Base-by-base conservation (phyloP, 2,329 filamentous ascomycete genomes). In the Colletotrichum higginsianum region DNA sequence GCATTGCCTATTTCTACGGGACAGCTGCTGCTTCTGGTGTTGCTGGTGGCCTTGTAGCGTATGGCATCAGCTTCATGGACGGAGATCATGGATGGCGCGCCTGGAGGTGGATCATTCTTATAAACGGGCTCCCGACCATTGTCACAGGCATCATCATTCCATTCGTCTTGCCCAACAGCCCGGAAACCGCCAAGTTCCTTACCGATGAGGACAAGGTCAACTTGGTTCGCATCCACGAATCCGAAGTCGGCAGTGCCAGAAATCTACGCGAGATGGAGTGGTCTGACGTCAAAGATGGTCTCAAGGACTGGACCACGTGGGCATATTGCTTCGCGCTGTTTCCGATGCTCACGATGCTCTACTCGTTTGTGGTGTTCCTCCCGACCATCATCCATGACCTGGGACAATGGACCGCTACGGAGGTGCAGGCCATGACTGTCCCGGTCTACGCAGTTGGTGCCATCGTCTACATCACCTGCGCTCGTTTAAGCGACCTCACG, bases 281-380 rank as follows among this genome's bases (percentile, higher is more conserved):
- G 81, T 79, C 82, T 9, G 93, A 95, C 76, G 91, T 94, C 77
- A 83, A 86, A 73, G 88, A 88, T 66, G 92, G 91, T 0, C 89
- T 93, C 71, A 87, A 84, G 73, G 93, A 95, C 80, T 94, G 92
- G 92, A 94, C 92, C 78, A 89, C 94, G 30, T 94, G 90, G 86
- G 82, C 87, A 1, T 94, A 94, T 78, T 91, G 87, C 74, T 80
- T 89, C 49, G 92, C 85, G 5, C 92, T 94, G 78, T 95, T 95
- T 77, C 92, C 92, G 4, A 86, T 88, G n/a, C 92, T 94, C 76
- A 93, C 91, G 0, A 93, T 95, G 89, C 85, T 95, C 0, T 95
- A 95, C 77, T 85, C 86, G 1, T 81, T 80, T 58, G 78, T 78
- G 21, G 77, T 76, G 2, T 82, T 82, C 73, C 72, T 82, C 8